Evolutionary conservation across 2,329 filamentous ascomycete genomes (phyloP).

Genomic region (Monosporascus sp.): DNA sequence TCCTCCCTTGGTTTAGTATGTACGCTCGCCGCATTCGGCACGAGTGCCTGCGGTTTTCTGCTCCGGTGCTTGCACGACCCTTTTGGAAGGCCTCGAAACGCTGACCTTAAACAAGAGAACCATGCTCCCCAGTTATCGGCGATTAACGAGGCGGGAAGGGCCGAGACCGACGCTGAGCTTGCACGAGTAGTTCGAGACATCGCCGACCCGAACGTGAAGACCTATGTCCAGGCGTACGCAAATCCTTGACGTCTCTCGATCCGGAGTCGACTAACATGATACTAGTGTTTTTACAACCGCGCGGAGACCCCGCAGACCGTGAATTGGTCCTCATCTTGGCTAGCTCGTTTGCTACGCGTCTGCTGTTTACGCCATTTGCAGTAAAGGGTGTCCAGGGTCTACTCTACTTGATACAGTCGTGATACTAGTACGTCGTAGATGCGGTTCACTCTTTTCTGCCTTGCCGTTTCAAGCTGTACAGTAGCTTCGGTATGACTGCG

Average conservation of each 20-base stretch:
- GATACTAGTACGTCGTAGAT: too few species aligned
- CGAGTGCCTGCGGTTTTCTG: background rate
- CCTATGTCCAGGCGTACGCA: slow-evolving; percentile 23
- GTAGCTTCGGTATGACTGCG: too few species aligned
- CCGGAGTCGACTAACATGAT: slow-evolving; percentile 2
- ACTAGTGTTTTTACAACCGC: slow-evolving; percentile 23
- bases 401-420: too few species aligned
- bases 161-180: background rate
- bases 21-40: slow-evolving; percentile 3
- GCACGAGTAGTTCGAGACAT: background rate
- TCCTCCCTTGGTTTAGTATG: slow-evolving; percentile 28
- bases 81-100: background rate
- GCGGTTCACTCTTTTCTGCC: too few species aligned
- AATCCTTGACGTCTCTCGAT: background rate
- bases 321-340: background rate
- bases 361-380: background rate
- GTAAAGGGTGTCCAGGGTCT: too few species aligned
- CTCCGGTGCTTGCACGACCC: background rate
- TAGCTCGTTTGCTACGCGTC: background rate
- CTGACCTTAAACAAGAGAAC: background rate
- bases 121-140: background rate
- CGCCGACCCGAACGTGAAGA: background rate
- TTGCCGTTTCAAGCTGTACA: too few species aligned
- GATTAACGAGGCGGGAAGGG: background rate
- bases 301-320: slow-evolving; percentile 17